These are phyloP conservation scores for Balakata baccata DNA, from an alignment of 345 rosid genomes.

Conservation along the genomic window DNA sequence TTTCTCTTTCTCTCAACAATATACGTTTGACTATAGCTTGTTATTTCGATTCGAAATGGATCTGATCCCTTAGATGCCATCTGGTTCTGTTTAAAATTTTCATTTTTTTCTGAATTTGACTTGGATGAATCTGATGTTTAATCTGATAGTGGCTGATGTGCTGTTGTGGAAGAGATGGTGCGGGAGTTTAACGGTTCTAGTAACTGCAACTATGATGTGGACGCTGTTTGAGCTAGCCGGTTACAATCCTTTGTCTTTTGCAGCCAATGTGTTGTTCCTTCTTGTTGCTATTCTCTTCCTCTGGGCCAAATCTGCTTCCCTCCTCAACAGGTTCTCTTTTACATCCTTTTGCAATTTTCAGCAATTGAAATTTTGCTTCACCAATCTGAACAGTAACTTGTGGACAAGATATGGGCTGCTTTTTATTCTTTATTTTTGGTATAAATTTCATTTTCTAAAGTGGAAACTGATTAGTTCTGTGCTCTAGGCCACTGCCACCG, in stretches of 20 bases:
- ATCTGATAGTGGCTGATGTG: conserved; percentile 66
- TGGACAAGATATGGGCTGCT: not conserved
- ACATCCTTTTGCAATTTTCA: not conserved
- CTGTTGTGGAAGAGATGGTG: conserved; percentile 71
- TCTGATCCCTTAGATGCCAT: not conserved
- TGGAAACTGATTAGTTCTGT: conserved; percentile 1
- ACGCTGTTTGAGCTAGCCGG: conserved; percentile 71
- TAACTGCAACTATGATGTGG: conserved; percentile 63
- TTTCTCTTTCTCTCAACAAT: not conserved
- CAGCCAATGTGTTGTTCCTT: conserved; percentile 69
- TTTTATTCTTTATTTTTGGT: not conserved
- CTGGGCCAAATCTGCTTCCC: conserved; percentile 96
- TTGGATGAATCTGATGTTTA: not conserved
- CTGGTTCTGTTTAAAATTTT: not conserved
- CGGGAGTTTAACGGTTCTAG: conserved; percentile 46
- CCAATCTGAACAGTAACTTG: not conserved
- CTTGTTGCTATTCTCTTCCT: conserved; percentile 75
- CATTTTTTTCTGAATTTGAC: not conserved
- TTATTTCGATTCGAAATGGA: conserved; percentile 15
- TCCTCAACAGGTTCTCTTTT: conserved; percentile 74
- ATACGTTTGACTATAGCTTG: not conserved
- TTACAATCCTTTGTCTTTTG: conserved; percentile 66
- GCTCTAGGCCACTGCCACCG: conserved; percentile 83
- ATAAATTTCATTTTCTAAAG: not conserved
- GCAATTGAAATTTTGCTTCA: too few species aligned